These are phyloP conservation scores for Lachnellula hyalina DNA, from an alignment of 2,329 filamentous ascomycete species.

Conservation along the genomic window DNA sequence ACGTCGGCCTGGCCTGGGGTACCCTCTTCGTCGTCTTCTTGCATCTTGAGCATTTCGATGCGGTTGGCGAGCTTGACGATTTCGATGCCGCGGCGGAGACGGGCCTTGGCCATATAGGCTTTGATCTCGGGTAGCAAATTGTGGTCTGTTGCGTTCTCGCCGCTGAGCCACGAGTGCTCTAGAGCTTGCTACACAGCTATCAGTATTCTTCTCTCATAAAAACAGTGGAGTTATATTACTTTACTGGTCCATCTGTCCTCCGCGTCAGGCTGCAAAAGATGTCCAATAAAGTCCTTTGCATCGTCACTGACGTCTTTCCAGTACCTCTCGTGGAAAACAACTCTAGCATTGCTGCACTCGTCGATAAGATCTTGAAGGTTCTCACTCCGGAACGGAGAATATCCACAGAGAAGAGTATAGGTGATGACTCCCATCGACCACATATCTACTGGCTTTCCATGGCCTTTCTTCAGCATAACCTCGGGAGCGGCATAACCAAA, in stretches of 20 bases:
- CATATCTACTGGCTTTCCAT: slow-evolving; percentile 98
- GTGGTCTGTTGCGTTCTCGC: slow-evolving; percentile 88
- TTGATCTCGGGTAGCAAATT: slow-evolving; percentile 96
- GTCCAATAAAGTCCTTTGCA: slow-evolving; percentile 88
- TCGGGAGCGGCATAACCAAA: slow-evolving; percentile 97
- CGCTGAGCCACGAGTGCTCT: slow-evolving; percentile 81
- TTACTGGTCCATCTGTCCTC: slow-evolving; percentile 72
- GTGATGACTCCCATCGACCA: slow-evolving; percentile 99
- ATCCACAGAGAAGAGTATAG: slow-evolving; percentile 95
- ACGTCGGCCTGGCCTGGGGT: slow-evolving; percentile 59
- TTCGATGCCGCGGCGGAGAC: slow-evolving; percentile 88
- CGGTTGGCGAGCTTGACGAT: slow-evolving; percentile 93
- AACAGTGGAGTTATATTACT: slow-evolving; percentile 41
- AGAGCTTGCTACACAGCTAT: slow-evolving; percentile 60
- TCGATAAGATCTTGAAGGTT: slow-evolving; percentile 89
- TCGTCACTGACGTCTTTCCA: slow-evolving; percentile 97
- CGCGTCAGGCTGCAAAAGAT: slow-evolving; percentile 73
- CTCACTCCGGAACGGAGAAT: slow-evolving; percentile 96
- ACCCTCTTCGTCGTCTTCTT: slow-evolving; percentile 80
- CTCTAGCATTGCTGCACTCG: slow-evolving; percentile 76
- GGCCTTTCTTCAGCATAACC: slow-evolving; percentile 95
- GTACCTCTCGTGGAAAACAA: slow-evolving; percentile 96
- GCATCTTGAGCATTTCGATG: slow-evolving; percentile 89
- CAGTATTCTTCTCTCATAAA: slow-evolving; percentile 2
- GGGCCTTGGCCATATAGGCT: slow-evolving; percentile 85